Conservation (phyloP, 169 alveolate species). For the Haemoproteus tartakovskyi region DNA sequence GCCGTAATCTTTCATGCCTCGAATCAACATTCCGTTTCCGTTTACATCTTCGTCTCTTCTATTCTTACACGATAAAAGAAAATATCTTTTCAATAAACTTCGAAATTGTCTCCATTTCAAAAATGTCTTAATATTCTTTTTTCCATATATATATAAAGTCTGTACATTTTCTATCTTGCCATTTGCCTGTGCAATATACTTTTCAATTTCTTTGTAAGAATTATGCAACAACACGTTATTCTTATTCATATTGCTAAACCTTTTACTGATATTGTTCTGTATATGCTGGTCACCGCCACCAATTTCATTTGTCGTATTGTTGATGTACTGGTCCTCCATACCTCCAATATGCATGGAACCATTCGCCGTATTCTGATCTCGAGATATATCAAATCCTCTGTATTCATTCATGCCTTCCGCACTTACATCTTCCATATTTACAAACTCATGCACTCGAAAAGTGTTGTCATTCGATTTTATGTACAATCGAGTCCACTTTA, state of each 20-base stretch:
- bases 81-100: conserved; percentile 21
- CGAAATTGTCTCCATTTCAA: conserved; percentile 43
- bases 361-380: no score
- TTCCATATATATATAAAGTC: conserved; percentile 53
- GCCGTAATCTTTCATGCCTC: neutral
- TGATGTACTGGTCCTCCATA: no score
- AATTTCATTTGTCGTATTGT: no score
- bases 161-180: conserved; percentile 14
- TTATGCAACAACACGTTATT: conserved; percentile 4
- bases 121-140: conserved; percentile 41
- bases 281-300: no score
- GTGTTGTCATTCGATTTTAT: neutral
- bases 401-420: no score
- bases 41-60: neutral
- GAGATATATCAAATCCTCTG: no score
- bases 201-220: conserved; percentile 9
- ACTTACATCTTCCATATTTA: no score
- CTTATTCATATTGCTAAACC: neutral
- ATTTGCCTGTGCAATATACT: conserved; percentile 1
- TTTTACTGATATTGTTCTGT: no score
- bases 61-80: conserved; percentile 5
- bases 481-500: conserved; percentile 50
- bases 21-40: neutral
- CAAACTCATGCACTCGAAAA: neutral
- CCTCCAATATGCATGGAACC: no score